A percentile compares a stretch with the other conserved stretches of the same genome.
These are phyloP conservation scores for Ephemerocybe angulata DNA, from an alignment of 768 basidiomycete species.

Conservation along the genomic window DNA sequence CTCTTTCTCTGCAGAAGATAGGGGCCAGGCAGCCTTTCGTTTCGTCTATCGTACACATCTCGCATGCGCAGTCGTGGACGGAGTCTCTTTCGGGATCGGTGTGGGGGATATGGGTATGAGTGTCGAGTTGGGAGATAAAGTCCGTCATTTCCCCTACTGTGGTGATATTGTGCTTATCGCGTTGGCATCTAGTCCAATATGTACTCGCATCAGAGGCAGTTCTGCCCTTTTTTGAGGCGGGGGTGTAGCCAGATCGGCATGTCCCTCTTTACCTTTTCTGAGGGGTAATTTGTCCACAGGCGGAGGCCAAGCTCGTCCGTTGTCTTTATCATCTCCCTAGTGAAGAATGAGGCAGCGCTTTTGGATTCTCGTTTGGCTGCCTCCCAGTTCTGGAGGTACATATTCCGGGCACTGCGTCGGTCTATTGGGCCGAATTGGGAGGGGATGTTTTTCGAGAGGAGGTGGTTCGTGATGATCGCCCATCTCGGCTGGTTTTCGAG, in stretches of 20 bases:
- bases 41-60: too few relatives aligned
- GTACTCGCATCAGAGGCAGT: not conserved
- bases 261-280: not conserved
- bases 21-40: too few relatives aligned
- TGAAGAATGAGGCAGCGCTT: not conserved
- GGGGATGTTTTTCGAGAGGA: slow-evolving; percentile 1
- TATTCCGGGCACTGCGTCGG: not conserved
- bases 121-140: too few relatives aligned
- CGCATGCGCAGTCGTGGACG: too few relatives aligned
- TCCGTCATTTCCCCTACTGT: slow-evolving; percentile 2
- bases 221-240: not conserved
- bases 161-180: not conserved
- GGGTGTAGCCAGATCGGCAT: not conserved
- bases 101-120: too few relatives aligned
- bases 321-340: not conserved
- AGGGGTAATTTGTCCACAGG: not conserved
- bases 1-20: too few relatives aligned
- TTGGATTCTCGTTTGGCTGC: not conserved
- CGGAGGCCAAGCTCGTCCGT: not conserved
- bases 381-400: not conserved
- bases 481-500: slow-evolving; percentile 15
- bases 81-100: too few relatives aligned
- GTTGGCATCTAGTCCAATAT: not conserved
- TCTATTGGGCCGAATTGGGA: not conserved
- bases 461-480: slow-evolving; percentile 6